Evolutionary conservation across 2,329 filamentous ascomycete genomes (phyloP).

Genomic region (Fusarium domesticum): DNA sequence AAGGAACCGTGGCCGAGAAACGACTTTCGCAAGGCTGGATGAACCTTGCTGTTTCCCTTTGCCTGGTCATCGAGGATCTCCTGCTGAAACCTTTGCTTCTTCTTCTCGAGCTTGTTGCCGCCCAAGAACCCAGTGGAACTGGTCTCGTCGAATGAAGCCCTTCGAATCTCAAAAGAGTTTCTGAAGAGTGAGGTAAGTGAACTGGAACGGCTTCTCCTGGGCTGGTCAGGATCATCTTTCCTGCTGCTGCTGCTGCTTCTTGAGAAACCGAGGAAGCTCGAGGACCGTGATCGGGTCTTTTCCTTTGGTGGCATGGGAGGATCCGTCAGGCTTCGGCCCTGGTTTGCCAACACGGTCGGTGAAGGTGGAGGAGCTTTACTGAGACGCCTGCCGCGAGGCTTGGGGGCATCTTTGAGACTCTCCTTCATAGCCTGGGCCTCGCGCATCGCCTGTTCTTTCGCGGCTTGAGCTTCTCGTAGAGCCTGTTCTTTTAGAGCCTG

Average conservation of each 20-base stretch:
- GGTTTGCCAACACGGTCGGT: constrained; percentile 3
- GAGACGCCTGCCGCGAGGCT: constrained; percentile 29
- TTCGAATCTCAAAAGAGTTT: constrained; percentile 35
- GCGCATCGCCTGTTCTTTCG: constrained; percentile 17
- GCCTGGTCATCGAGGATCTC: constrained; percentile 28
- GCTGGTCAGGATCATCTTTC: constrained; percentile 22
- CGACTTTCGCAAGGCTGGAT: constrained; percentile 36
- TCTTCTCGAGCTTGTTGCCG: constrained; percentile 40
- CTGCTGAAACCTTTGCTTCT: constrained; percentile 35
- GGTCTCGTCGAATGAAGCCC: constrained; percentile 33
- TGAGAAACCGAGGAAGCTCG: constrained; percentile 27
- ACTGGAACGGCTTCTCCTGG: constrained; percentile 34
- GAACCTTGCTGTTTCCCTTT: constrained; percentile 29
- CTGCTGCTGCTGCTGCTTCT: constrained; percentile 16
- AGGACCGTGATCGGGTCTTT: constrained; percentile 27
- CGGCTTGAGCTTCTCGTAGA: constrained; percentile 9
- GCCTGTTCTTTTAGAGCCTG: constrained; percentile 13
- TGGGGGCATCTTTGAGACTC: constrained; percentile 22
- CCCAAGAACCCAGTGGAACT: constrained; percentile 40
- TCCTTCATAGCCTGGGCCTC: constrained; percentile 24
- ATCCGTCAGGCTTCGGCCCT: constrained; percentile 21
- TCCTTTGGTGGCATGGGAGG: constrained; percentile 11
- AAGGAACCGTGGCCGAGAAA: constrained; percentile 27
- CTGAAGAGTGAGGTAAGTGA: constrained; percentile 38
- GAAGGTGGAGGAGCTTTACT: constrained; percentile 34